phyloP scores from a whole-genome alignment of 2,329 filamentous ascomycete species.

The Hysterium pulicare region DNA sequence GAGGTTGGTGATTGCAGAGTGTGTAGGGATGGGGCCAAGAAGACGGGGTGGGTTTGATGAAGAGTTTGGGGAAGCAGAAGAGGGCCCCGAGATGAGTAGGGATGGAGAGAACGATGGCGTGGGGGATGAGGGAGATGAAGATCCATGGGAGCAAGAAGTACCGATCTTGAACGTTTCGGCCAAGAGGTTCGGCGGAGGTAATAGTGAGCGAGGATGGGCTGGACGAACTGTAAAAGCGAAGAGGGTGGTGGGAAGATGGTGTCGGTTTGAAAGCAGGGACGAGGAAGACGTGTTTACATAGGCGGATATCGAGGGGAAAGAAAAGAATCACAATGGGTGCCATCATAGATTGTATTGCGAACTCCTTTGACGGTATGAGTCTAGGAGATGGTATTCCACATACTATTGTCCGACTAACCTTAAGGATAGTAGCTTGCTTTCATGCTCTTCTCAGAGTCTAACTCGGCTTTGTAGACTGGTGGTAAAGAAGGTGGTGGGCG shows the following conservation, averaged over 20 bases:
- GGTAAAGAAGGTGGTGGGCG: no score
- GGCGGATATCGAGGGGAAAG: no score
- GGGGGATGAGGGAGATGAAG: slow-evolving; percentile 3
- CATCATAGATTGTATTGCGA: no score
- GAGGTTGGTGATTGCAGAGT: slow-evolving; percentile 44
- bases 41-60: slow-evolving; percentile 50
- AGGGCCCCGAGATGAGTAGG: slow-evolving; percentile 8
- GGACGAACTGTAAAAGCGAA: slow-evolving; percentile 45
- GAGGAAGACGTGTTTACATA: no score
- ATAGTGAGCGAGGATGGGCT: slow-evolving; percentile 42
- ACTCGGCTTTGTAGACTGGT: no score
- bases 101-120: slow-evolving; percentile 1
- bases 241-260: slow-evolving; percentile 46
- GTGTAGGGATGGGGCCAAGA: slow-evolving; percentile 10
- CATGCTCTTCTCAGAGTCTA: no score
- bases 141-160: slow-evolving; percentile 46
- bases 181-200: slow-evolving; percentile 33
- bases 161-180: slow-evolving; percentile 48
- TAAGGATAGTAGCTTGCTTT: no score
- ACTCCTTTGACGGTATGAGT: no score
- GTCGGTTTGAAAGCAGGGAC: slow-evolving; percentile 24
- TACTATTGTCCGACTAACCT: no score
- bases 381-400: no score
- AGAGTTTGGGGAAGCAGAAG: slow-evolving; percentile 19
- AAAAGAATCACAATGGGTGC: no score